phyloP scores from a whole-genome alignment of 83 land plant species.

The Larix sibirica region DNA sequence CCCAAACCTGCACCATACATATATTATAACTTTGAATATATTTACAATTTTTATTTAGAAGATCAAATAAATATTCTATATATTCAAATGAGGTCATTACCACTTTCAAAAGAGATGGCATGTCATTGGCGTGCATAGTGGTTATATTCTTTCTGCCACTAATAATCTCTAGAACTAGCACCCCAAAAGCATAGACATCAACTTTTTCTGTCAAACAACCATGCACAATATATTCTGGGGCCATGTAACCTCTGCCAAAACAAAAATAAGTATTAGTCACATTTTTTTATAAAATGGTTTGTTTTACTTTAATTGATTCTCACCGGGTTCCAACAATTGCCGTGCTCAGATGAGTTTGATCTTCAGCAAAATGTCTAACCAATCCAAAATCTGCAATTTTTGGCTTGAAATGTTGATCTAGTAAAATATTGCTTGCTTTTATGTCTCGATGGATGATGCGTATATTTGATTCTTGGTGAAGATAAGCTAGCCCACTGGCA shows the following conservation, averaged over 20 bases:
- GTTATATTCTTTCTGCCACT: background rate
- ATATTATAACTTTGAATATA: too few relatives aligned
- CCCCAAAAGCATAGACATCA: conserved; percentile 17
- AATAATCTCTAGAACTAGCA: conserved; percentile 12
- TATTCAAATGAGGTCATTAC: too few relatives aligned
- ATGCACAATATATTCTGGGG: conserved; percentile 11
- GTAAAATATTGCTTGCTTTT: conserved; percentile 38
- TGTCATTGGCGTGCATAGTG: too few relatives aligned
- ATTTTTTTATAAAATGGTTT: too few relatives aligned
- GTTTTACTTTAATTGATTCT: background rate
- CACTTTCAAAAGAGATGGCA: too few relatives aligned
- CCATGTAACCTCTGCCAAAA: conserved; percentile 13
- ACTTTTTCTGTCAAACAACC: conserved; percentile 1
- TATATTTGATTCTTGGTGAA: conserved; percentile 30
- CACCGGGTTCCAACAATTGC: conserved; percentile 27
- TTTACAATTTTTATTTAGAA: too few relatives aligned
- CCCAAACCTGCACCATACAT: background rate
- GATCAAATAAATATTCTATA: too few relatives aligned
- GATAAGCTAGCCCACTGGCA: conserved; percentile 41
- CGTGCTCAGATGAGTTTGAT: conserved; percentile 36
- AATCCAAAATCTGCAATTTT: conserved; percentile 58
- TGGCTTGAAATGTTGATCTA: conserved; percentile 30
- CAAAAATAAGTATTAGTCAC: too few relatives aligned
- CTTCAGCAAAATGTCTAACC: conserved; percentile 31
- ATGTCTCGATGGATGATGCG: conserved; percentile 48